Percentiles rank a stretch among this genome's conserved stretches.
phyloP scores from a whole-genome alignment of 768 basidiomycete genomes.

The Amanita exitialis region DNA sequence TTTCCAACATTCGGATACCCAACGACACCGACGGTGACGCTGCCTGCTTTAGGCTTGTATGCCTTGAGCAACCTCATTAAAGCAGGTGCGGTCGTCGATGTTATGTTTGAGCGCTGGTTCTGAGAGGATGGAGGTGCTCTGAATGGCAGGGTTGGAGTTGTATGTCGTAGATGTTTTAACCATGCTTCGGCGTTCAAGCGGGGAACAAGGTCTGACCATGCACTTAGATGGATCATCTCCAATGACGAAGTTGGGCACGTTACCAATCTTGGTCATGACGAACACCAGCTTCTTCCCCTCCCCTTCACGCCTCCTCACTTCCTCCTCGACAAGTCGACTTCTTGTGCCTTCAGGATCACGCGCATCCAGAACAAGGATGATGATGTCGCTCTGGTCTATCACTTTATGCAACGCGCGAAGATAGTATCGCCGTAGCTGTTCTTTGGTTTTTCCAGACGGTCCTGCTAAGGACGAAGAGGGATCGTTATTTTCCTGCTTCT shows the following conservation, averaged over 20 bases:
- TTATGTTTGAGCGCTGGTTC: conserved; percentile 72
- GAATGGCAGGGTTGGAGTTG: conserved; percentile 90
- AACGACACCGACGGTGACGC: conserved; percentile 82
- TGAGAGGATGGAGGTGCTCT: conserved; percentile 69
- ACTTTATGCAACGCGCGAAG: conserved; percentile 82
- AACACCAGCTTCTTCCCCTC: conserved; percentile 92
- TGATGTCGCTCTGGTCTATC: conserved; percentile 85
- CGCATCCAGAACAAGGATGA: conserved; percentile 87
- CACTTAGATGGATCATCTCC: not conserved
- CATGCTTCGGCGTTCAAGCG: conserved; percentile 81
- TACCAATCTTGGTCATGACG: conserved; percentile 96
- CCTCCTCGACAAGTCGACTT: conserved; percentile 89
- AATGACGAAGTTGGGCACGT: conserved; percentile 16
- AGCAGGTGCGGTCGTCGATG: conserved; percentile 64
- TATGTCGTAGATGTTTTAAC: conserved; percentile 86
- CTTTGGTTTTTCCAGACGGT: conserved; percentile 39
- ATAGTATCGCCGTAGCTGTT: conserved; percentile 65
- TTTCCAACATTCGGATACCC: conserved; percentile 98
- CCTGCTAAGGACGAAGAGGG: not conserved
- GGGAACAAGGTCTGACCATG: conserved; percentile 74
- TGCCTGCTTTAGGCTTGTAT: conserved; percentile 62
- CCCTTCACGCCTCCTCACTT: conserved; percentile 73
- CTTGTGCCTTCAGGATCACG: conserved; percentile 92
- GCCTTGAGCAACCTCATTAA: conserved; percentile 78
- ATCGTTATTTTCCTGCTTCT: not conserved